Base-by-base conservation (phyloP, 352 stramenopile genomes). In the Pythium oligandrum region DNA sequence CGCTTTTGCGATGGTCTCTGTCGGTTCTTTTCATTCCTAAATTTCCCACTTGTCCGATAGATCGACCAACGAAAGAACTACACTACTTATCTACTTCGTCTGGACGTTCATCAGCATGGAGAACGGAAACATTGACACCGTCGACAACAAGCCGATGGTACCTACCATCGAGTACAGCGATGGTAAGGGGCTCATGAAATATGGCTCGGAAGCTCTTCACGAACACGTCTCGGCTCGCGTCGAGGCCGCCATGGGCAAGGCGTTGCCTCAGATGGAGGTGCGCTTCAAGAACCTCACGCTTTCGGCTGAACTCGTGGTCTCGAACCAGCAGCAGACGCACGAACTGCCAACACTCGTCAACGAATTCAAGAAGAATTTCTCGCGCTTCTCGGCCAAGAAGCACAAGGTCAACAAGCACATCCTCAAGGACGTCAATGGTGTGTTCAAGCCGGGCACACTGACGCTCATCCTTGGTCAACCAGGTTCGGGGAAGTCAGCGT, bases 231-330 rank as follows among this genome's bases (percentile, higher is more conserved):
- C 67, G 0, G 60, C 44, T 0, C 50, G 45, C 6, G 48, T 76
- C 48, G 61, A 74, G 45, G 57, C 44, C 10, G 60, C 66, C 2
- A 33, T 76, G 7, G 66, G 70, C 6, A 46, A 38, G 9, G 5
- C 30, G n/a, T 48, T 79, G 4, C 69, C 72, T 2, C 69, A 78
- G 49, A 70, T 78, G 61, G 69, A 82, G 17, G 57, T 82, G 8
- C 69, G 72, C n/a, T 73, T 73, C 44, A 61, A 64, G 17, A 56
- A 71, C 43, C 45, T 75, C 30, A 67, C 62, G n/a, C 63, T 75
- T 17, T 62, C 66, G 11, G 59, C 66, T 26, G 53, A 71, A 38
- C 64, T 75, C 39, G 30, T 38, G 10, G 56, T 71, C 55, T 61
- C 63, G 30, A 48, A 59, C 39, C 44, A 61, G 40, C n/a, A n/a